phyloP scores from a whole-genome alignment of 2,329 filamentous ascomycete genomes.

The Remersonia thermophila region DNA sequence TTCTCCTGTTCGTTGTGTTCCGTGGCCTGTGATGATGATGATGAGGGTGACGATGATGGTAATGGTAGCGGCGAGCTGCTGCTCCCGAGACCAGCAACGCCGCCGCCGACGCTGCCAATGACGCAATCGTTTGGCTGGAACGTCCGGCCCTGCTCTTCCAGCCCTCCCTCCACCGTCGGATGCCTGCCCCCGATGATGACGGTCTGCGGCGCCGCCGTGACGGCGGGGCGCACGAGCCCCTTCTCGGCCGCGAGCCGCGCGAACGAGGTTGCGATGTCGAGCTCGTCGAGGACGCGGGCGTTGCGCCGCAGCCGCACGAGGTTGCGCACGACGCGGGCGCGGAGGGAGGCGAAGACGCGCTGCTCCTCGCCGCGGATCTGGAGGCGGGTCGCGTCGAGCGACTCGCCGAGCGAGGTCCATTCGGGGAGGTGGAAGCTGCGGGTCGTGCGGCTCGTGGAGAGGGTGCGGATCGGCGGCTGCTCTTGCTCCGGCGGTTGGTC shows the following conservation, averaged over 20 bases:
- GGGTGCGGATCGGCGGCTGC: constrained; percentile 28
- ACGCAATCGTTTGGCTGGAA: constrained; percentile 83
- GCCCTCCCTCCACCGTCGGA: constrained; percentile 77
- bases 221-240: constrained; percentile 56
- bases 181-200: constrained; percentile 79
- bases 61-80: too few relatives aligned
- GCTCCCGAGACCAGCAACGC: too few relatives aligned
- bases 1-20: not conserved
- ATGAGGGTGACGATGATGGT: too few relatives aligned
- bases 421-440: constrained; percentile 70
- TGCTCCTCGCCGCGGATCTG: constrained; percentile 78
- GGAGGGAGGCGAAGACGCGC: constrained; percentile 61
- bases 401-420: constrained; percentile 72
- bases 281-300: constrained; percentile 80
- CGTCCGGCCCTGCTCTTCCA: constrained; percentile 63
- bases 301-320: constrained; percentile 80
- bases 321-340: constrained; percentile 64
- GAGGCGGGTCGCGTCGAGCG: constrained; percentile 63
- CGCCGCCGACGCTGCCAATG: constrained; percentile 44
- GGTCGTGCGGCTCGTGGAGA: constrained; percentile 74
- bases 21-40: too few relatives aligned
- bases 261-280: constrained; percentile 82
- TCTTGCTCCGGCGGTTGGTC: not conserved
- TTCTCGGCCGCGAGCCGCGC: constrained; percentile 67
- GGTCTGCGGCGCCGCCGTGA: constrained; percentile 49